Conservation (phyloP, 2,329 filamentous ascomycete genomes). For the Geosmithia putterillii region DNA sequence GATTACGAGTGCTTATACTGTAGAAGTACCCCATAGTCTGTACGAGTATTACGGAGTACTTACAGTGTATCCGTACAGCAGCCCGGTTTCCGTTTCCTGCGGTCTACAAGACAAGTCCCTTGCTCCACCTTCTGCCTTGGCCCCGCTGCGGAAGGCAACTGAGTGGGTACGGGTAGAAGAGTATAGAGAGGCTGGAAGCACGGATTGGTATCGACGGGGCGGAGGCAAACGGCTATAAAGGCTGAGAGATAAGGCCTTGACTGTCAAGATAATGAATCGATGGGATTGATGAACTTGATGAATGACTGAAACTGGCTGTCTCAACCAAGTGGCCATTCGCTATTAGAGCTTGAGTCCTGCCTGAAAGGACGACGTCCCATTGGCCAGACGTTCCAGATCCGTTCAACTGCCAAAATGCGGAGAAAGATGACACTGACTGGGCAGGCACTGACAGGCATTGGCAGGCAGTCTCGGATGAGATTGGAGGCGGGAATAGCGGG, state of each 20-base stretch:
- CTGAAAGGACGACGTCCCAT: not conserved
- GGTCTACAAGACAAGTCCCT: not conserved
- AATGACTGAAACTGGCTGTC: too few species aligned
- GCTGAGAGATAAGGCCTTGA: not conserved
- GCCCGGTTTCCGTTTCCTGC: not conserved
- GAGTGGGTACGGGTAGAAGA: not conserved
- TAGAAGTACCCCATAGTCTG: too few species aligned
- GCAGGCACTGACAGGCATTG: too few species aligned
- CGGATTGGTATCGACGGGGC: not conserved
- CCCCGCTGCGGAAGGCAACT: not conserved
- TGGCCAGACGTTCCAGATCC: not conserved
- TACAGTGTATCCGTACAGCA: too few species aligned
- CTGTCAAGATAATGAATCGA: too few species aligned
- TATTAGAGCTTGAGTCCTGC: not conserved
- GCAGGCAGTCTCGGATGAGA: not conserved
- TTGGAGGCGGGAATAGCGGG: too few species aligned
- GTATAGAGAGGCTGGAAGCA: too few species aligned
- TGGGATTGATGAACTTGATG: too few species aligned
- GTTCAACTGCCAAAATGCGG: not conserved
- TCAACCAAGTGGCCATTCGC: too few species aligned
- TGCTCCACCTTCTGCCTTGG: not conserved
- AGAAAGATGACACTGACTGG: not conserved
- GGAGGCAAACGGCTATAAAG: not conserved
- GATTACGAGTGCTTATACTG: too few species aligned
- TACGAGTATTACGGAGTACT: too few species aligned